Evolutionary conservation across 2,329 filamentous ascomycete species (phyloP), one percentile per base, ranked within the genome.

Genomic region (Bipolaris bicolor): DNA sequence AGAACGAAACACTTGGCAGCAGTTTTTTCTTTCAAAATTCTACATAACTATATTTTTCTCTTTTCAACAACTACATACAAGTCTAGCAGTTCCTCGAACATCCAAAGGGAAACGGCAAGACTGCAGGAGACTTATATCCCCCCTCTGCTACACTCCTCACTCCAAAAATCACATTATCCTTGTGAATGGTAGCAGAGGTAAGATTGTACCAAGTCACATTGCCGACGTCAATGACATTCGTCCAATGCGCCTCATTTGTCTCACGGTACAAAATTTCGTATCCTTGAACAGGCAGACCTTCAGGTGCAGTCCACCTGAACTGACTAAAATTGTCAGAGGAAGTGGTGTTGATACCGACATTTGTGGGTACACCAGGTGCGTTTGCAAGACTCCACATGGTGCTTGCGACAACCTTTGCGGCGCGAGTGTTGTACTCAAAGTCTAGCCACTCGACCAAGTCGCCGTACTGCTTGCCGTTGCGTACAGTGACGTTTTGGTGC

Each of bases 111-210:
- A 77, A 70, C 11, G 77, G 77, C 53, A 77, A 74, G 16, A 77
- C 76, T 39, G 80, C 79, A 5, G 79, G 79, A 63, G 79, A 81
- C 67, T 76, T 81, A 54, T 77, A 79, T 6, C 81, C 81, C 60
- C 81, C 78, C 55, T 65, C 73, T 0, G 79, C 79, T 5, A 82
- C 79, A 44, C 80, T 77, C 57, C 83, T 71, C 0, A 85, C 75
- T 0, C 83, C 83, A 71, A 85, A 84, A 15, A 83, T 75, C 22
- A 83, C 79, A 66, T 84, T 83, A 58, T 86, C 83, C 70, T 84
- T 84, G 54, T 79, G 81, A 60, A 85, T 66, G 5, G 76, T 65
- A 3, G 85, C 72, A 9, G 75, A 81, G 7, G 75, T 79, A 40
- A 72, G 74, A 3, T 76, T 74, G 1, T 64, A 67, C 63, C 64